A percentile compares a stretch with the other conserved stretches of the same genome.
phyloP scores from a whole-genome alignment of 345 rosid species.

The Salix purpurea region DNA sequence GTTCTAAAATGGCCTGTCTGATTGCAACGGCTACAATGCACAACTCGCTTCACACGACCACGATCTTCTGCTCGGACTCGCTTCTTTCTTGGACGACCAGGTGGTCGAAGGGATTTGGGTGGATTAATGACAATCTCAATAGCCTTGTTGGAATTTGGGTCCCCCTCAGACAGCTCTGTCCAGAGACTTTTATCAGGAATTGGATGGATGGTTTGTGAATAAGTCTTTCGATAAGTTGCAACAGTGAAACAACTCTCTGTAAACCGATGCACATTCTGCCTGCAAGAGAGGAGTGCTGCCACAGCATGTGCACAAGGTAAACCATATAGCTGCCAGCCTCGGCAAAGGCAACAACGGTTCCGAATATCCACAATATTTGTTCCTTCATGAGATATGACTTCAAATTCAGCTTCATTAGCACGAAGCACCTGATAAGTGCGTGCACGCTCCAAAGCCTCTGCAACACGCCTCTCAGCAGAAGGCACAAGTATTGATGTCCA shows the following conservation, averaged over 20 bases:
- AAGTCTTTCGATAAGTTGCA: conserved; percentile 85
- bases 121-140: conserved; percentile 57
- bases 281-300: conserved; percentile 91
- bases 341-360: conserved; percentile 85
- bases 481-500: conserved; percentile 96
- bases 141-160: conserved; percentile 43
- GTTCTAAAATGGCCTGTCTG: conserved; percentile 99
- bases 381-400: conserved; percentile 91
- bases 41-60: conserved; percentile 83
- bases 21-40: conserved; percentile 96
- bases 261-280: conserved; percentile 95
- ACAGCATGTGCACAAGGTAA: conserved; percentile 97
- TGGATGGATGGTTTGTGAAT: conserved; percentile 92
- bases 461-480: conserved; percentile 81
- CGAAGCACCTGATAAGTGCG: conserved; percentile 85
- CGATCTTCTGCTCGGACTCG: conserved; percentile 90
- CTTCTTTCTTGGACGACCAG: conserved; percentile 93
- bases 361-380: conserved; percentile 84
- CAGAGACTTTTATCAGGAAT: conserved; percentile 90
- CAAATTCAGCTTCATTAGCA: conserved; percentile 92
- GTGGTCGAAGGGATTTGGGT: conserved; percentile 85
- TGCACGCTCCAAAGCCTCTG: conserved; percentile 83
- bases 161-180: conserved; percentile 77
- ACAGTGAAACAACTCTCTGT: conserved; percentile 96
- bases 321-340: conserved; percentile 97